Evolutionary conservation across 1,139 yeast species (phyloP), one percentile per base, ranked within the genome.

Genomic region (Suhomyces ambrosiae): DNA sequence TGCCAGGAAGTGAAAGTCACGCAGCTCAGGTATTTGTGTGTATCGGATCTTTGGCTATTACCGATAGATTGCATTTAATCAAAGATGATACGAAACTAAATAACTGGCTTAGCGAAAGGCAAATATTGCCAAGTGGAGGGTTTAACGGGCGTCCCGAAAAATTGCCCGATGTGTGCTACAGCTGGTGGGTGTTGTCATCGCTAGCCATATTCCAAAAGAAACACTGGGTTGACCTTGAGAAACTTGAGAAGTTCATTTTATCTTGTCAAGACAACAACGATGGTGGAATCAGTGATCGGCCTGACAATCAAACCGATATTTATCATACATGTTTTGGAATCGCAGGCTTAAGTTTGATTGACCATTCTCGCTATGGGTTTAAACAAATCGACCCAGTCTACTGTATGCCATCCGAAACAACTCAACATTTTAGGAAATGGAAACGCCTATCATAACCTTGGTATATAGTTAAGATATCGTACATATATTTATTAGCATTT

Each of bases 121-220:
- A 92, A 59, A 76, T 87, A n/a, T 51, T 60, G 25, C 81, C 82
- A 3, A 73, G 74, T 17, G 99, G 99, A 5, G 99, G 99, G 0
- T 70, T 92, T 38, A 92, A 92, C 56, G 99, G 99, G 0, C 76
- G 99, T 33, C 98, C 98, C 0, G 96, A 94, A 47, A 92, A 92
- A 58, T 66, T 90, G 17, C 97, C 97, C 0, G 99, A 92, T 60
- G 96, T 87, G 11, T 92, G 99, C 58, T 92, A 92, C 58, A 82
- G 94, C 54, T 94, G 97, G 97, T 92, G 98, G 98, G 96, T 89
- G 5, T 61, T 90, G 28, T 84, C 96, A 1, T 76, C 92, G 1
- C 64, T 92, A 35, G 76, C 86, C 0, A 83, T 90, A 37, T 66
- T 92, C 17, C 76, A 67, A 0, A 79, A 75, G 45, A 59, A 80